Percentiles rank a stretch among this genome's conserved stretches.
Conservation (phyloP, 768 basidiomycete genomes). For the Dioszegia crocea region DNA sequence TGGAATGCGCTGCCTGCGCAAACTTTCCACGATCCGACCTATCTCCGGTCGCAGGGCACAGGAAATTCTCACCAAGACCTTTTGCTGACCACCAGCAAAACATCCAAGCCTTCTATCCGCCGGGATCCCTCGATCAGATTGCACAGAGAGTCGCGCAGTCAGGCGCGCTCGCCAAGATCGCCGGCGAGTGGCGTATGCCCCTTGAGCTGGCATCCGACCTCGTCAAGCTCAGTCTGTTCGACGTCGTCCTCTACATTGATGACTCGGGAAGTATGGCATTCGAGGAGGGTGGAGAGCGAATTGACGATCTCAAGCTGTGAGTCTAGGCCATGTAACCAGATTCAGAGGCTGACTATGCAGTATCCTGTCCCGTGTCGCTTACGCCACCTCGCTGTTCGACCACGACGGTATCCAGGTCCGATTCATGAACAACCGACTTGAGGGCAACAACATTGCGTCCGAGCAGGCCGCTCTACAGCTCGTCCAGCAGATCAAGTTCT, state of each 20-base stretch:
- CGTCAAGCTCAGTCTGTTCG: conserved; percentile 47
- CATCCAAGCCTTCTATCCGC: conserved; percentile 52
- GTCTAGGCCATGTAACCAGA: background rate
- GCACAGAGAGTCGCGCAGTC: conserved; percentile 49
- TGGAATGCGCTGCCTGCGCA: too few relatives aligned
- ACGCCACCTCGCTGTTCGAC: conserved; percentile 50
- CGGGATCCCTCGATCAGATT: conserved; percentile 49
- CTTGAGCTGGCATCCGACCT: conserved; percentile 52
- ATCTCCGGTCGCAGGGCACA: too few relatives aligned
- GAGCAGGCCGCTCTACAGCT: conserved; percentile 48
- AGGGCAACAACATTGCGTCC: conserved; percentile 50
- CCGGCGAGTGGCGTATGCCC: conserved; percentile 51
- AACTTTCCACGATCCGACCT: too few relatives aligned
- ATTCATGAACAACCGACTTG: conserved; percentile 51
- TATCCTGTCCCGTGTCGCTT: conserved; percentile 50
- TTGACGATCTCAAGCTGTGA: conserved; percentile 52
- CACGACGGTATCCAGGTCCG: conserved; percentile 52
- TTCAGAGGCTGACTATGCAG: conserved; percentile 2
- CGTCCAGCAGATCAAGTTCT: conserved; percentile 50
- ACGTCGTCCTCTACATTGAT: conserved; percentile 48
- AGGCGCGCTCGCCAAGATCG: conserved; percentile 48
- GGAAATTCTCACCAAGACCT: background rate
- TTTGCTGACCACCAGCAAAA: conserved; percentile 41
- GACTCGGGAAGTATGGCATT: conserved; percentile 49
- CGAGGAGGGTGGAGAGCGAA: conserved; percentile 52